Percentiles rank a stretch among this genome's conserved stretches.
phyloP scores from a whole-genome alignment of 2,329 filamentous ascomycete species.

The Teratosphaeria zuluensis region DNA sequence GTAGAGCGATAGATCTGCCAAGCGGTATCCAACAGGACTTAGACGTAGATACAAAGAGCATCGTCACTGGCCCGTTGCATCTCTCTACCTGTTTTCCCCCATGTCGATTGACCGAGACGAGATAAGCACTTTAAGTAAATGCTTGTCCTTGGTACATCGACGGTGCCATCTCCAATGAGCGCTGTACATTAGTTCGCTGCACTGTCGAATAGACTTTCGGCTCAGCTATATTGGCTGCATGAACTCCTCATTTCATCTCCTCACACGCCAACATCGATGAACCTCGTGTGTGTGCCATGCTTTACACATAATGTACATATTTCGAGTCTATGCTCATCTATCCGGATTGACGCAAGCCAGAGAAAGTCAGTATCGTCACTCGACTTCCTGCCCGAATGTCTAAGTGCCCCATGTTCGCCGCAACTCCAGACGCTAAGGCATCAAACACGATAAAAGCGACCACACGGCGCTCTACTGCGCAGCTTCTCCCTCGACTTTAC shows the following conservation, averaged over 20 bases:
- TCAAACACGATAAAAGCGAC: background rate
- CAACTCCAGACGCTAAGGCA: background rate
- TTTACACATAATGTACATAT: background rate
- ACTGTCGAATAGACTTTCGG: background rate
- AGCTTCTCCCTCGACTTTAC: slow-evolving; percentile 5
- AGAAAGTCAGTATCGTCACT: background rate
- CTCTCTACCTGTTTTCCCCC: no score
- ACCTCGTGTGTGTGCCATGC: background rate
- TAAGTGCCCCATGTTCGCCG: background rate
- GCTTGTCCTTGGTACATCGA: no score
- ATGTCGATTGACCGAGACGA: no score
- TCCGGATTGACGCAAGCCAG: background rate
- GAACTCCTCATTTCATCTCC: background rate
- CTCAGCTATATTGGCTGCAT: background rate
- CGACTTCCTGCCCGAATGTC: background rate
- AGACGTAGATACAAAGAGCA: no score
- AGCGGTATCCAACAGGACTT: no score
- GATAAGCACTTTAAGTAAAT: no score
- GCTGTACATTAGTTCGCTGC: no score
- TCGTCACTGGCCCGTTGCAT: no score
- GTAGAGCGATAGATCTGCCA: no score
- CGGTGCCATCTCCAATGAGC: no score
- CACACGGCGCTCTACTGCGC: background rate
- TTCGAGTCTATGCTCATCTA: background rate
- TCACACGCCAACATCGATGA: background rate